Percentiles rank a stretch among this genome's conserved stretches.
Evolutionary conservation across 2,329 filamentous ascomycete genomes (phyloP).

Genomic region (Pyrenophora seminiperda): DNA sequence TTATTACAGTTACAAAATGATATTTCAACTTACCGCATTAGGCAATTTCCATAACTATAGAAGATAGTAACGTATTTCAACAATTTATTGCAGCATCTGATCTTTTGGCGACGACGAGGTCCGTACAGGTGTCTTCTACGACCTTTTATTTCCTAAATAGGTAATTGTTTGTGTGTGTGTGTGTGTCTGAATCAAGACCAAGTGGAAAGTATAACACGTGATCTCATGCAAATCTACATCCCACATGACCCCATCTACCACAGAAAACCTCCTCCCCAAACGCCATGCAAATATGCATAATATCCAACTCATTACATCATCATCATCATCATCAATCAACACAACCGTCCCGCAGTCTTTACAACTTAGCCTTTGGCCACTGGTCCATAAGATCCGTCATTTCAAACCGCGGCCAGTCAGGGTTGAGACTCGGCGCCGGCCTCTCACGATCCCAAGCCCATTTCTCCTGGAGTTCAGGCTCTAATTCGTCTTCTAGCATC

Average conservation of each 20-base stretch:
- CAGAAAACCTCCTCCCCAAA: background rate
- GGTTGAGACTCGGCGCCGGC: constrained; percentile 57
- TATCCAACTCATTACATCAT: constrained; percentile 6
- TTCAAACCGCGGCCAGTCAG: constrained; percentile 63
- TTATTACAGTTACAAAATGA: too few relatives aligned
- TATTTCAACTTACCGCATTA: too few relatives aligned
- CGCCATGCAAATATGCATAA: constrained; percentile 12
- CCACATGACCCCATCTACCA: background rate
- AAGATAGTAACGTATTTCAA: too few relatives aligned
- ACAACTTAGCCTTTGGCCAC: constrained; percentile 41
- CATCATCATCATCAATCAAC: background rate
- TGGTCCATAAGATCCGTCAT: constrained; percentile 58
- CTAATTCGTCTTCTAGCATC: constrained; percentile 50
- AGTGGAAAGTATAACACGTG: background rate
- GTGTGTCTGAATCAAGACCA: too few relatives aligned
- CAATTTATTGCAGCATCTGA: too few relatives aligned
- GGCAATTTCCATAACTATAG: too few relatives aligned
- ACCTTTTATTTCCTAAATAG: too few relatives aligned
- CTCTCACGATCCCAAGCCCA: constrained; percentile 66
- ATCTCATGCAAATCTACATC: background rate
- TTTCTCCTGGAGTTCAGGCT: constrained; percentile 62
- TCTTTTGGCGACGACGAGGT: too few relatives aligned
- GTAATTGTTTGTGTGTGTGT: too few relatives aligned
- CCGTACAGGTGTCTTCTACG: too few relatives aligned
- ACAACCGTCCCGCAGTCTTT: constrained; percentile 1